Evolutionary conservation across 805 yeast genomes (phyloP).

Genomic region (Sporopachydermia quercuum): DNA sequence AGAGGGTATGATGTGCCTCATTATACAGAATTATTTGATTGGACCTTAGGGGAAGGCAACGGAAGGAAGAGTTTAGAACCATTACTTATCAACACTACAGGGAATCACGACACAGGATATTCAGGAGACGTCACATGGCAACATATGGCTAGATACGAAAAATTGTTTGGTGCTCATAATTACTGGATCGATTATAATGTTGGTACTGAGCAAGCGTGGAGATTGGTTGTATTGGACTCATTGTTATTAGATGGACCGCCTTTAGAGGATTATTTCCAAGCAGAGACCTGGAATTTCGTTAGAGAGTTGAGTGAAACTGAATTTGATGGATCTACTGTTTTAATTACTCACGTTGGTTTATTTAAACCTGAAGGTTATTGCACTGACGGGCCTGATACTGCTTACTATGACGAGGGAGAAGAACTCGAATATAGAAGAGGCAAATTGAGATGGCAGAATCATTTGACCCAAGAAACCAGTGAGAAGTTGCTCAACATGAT

Average conservation of each 20-base stretch:
- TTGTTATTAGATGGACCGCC: conserved; percentile 85
- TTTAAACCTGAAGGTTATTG: conserved; percentile 74
- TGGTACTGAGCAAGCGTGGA: conserved; percentile 58
- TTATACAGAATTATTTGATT: conserved; percentile 47
- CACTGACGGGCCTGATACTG: conserved; percentile 68
- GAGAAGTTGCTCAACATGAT: conserved; percentile 56
- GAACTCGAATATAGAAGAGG: conserved; percentile 27
- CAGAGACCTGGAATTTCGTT: conserved; percentile 61
- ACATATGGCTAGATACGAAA: conserved; percentile 66
- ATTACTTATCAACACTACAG: conserved; percentile 69
- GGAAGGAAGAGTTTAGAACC: conserved; percentile 27
- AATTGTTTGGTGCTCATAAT: conserved; percentile 73
- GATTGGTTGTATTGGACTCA: conserved; percentile 79
- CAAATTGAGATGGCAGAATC: conserved; percentile 77
- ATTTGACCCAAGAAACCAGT: conserved; percentile 50
- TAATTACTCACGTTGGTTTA: conserved; percentile 83
- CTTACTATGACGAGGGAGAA: conserved; percentile 38
- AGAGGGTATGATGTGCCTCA: conserved; percentile 29
- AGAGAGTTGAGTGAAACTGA: conserved; percentile 36
- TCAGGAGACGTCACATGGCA: conserved; percentile 90
- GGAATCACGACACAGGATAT: conserved; percentile 94
- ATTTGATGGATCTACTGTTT: conserved; percentile 65
- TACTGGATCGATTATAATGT: conserved; percentile 59
- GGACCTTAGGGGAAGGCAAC: conserved; percentile 32
- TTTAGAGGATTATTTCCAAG: conserved; percentile 51